Percentiles rank a stretch among this genome's conserved stretches.
Conservation (phyloP, 129 eudicot species). For the Pulicaria dysenterica region DNA sequence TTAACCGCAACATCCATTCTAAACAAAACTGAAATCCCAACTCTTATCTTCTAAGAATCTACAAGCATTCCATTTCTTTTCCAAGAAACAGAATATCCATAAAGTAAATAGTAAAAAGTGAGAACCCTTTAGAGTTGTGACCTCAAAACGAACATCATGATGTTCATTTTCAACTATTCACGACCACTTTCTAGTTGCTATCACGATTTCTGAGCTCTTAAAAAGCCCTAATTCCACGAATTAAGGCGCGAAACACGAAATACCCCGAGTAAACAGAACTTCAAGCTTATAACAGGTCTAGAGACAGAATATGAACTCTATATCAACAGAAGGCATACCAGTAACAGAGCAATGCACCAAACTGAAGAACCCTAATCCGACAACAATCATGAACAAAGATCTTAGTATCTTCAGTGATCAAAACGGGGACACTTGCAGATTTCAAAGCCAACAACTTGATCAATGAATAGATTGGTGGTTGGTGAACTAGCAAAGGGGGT, state of each 20-base stretch:
- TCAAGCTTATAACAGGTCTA: constrained; percentile 11
- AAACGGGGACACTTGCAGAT: neutral
- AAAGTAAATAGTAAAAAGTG: constrained; percentile 4
- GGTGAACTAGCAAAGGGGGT: neutral
- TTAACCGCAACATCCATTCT: constrained; percentile 49
- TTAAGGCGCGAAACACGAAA: constrained; percentile 29
- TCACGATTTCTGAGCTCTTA: neutral
- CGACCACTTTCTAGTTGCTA: neutral
- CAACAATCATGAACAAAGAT: constrained; percentile 6
- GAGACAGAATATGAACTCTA: neutral
- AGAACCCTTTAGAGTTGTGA: neutral
- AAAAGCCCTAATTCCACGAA: constrained; percentile 5
- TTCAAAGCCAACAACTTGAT: neutral
- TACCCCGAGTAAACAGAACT: neutral
- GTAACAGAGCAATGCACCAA: constrained; percentile 5
- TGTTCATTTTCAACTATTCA: neutral
- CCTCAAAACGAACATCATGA: neutral
- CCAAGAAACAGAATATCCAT: constrained; percentile 24
- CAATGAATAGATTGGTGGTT: neutral
- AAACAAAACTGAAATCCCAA: constrained; percentile 11
- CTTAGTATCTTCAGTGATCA: neutral
- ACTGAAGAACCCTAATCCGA: constrained; percentile 3
- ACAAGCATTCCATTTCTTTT: constrained; percentile 16
- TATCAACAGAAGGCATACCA: neutral
- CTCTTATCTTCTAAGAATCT: constrained; percentile 12